Base-by-base conservation (phyloP, 306 rosid genomes). In the Ammopiptanthus mongolicus region DNA sequence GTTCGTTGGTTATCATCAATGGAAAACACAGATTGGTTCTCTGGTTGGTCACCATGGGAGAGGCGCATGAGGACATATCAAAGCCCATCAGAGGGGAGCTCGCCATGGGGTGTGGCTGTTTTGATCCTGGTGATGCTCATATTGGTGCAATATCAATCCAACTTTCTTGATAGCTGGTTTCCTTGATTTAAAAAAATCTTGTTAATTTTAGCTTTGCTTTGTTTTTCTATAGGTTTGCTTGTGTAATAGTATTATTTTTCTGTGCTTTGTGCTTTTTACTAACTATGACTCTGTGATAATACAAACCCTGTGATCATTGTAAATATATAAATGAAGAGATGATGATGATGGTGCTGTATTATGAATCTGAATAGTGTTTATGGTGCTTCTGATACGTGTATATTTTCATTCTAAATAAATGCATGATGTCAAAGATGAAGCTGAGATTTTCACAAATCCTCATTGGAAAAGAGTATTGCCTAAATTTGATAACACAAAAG, bases 31-130 rank as follows among this genome's bases (percentile, higher is more conserved):
- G 82, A 64, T 15, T 71, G 83, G 85, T 86, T 87, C 74, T 84
- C 82, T 47, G 29, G 83, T 50, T 65, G 48, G 37, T 81, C 84
- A 2, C 83, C 88, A 0, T 84, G 87, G 93, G 96, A 79, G 1
- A 85, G 61, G 6, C 80, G 87, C 60, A 78, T 84, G 31, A 65
- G 80, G 55, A 91, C 91, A 34, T 63, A 88, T 66, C 42, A 79
- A 29, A 13, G 3, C 1, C 78, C 91, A 6, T 80, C 96, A 3
- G 98, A 91, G 71, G 98, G 98, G 0, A 85, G 88, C 79, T 95
- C 97, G 1, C 98, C 98, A 0, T 95, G 98, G 97, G 96, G 88
- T 37, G 98, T 95, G 53, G 97, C 98, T 48, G 98, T 93, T 79
- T 25, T 88, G 69, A 95, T 91, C 47, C 84, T 90, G 28, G 25